Base-by-base conservation (phyloP, 139 green algal genomes). In the Limnomonas spitsbergensis region DNA sequence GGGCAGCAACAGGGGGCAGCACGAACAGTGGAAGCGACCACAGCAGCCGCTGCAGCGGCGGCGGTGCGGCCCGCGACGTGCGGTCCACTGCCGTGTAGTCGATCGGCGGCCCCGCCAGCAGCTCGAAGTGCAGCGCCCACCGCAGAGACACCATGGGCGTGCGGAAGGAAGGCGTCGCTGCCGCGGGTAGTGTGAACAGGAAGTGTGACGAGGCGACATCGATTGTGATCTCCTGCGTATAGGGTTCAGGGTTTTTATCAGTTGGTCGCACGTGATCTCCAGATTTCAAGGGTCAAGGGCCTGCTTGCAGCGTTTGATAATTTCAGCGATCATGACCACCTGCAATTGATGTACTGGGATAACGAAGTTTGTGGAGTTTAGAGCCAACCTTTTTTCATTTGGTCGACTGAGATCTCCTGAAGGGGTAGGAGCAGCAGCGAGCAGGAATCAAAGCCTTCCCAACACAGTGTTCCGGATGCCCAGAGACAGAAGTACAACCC, bases 91-190 rank as follows among this genome's bases (percentile, higher is more conserved):
- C 34, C 53, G 53, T 38, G 68, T 61, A 61, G 54, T 61, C 40
- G 56, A n/a, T 75, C 66, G 38, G 81, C 26, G 79, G 74, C 6
- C 82, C 85, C 1, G 87, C 77, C 3, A 66, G 86, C 66, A 96
- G 87, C 77, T 94, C 87, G 82, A 96, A 96, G 29, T 89, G 88
- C 78, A 96, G 86, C 56, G 93, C 75, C 84, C 86, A 92, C 42
- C 79, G 86, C 74, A 95, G 83, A 24, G 76, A 38, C 1, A 95
- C 77, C 78, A 95, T 85, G 3, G 89, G 91, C 3, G 89, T 95
- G 3, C 81, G 74, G 78, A 97, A 97, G 32, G 86, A 92, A 4
- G 90, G 78, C 1, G 89, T 83, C 2, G 87, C 92, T 7, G 84
- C 83, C 20, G 78, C 54, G 2, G 92, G 92, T n/a, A 97, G 76